Evolutionary conservation across 805 yeast genomes (phyloP).

Genomic region (Starmerella tilneyi): DNA sequence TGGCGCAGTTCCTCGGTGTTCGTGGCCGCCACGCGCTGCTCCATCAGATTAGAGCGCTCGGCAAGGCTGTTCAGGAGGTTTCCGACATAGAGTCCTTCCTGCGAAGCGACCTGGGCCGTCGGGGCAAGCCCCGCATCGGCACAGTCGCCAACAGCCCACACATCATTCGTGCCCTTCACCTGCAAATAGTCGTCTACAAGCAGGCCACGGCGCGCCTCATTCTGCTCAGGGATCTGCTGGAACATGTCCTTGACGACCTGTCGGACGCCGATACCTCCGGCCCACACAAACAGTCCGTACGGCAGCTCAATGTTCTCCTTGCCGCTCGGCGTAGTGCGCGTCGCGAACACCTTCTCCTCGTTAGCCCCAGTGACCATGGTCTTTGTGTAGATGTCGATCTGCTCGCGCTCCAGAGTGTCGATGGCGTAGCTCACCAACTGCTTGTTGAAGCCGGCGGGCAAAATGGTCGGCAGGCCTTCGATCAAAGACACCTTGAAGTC

Average conservation of each 20-base stretch:
- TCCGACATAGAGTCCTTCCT: conserved; percentile 79
- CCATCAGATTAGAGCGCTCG: conserved; percentile 32
- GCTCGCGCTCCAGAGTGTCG: conserved; percentile 55
- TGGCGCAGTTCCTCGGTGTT: conserved; percentile 18
- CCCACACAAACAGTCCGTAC: conserved; percentile 92
- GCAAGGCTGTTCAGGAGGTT: conserved; percentile 50
- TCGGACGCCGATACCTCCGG: conserved; percentile 92
- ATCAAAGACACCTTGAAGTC: conserved; percentile 78
- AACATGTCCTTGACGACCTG: conserved; percentile 58
- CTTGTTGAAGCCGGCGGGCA: conserved; percentile 40
- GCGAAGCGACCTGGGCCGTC: conserved; percentile 96
- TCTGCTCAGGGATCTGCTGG: conserved; percentile 48
- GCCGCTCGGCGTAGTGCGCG: conserved; percentile 58
- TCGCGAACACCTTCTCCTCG: conserved; percentile 57
- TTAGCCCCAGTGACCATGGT: conserved; percentile 85
- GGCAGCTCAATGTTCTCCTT: conserved; percentile 56
- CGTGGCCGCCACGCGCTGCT: conserved; percentile 21
- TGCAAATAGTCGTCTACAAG: conserved; percentile 72
- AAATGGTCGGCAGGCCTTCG: conserved; percentile 84
- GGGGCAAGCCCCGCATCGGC: conserved; percentile 83
- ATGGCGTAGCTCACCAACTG: conserved; percentile 57
- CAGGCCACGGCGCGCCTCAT: conserved; percentile 80
- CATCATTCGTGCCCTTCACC: conserved; percentile 71
- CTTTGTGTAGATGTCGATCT: conserved; percentile 66
- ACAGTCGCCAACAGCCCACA: conserved; percentile 91